phyloP scores from a whole-genome alignment of 495 filamentous ascomycete species.

The Tuber magnatum region DNA sequence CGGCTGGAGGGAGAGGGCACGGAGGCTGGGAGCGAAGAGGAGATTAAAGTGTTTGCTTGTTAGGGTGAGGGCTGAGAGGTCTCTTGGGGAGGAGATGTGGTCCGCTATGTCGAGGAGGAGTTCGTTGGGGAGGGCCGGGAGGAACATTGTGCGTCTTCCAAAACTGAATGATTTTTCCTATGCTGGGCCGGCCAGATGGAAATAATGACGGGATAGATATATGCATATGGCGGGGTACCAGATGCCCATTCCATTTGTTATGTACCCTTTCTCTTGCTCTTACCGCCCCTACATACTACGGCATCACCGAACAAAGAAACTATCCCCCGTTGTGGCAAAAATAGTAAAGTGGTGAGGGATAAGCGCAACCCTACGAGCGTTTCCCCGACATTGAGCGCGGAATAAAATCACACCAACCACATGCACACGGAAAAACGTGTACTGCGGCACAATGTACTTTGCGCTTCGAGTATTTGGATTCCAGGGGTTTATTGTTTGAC shows the following conservation, averaged over 20 bases:
- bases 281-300: neutral
- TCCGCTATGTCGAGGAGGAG: slow-evolving; percentile 8
- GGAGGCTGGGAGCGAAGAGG: neutral
- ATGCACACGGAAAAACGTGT: neutral
- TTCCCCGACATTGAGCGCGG: neutral
- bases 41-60: slow-evolving; percentile 4
- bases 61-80: slow-evolving; percentile 3
- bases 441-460: neutral
- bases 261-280: neutral
- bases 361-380: neutral
- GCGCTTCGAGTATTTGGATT: neutral
- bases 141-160: neutral
- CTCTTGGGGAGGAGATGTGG: neutral
- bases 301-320: neutral
- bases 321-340: neutral
- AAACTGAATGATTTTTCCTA: neutral
- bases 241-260: neutral
- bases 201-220: neutral
- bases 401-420: neutral
- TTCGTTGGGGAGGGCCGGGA: slow-evolving; percentile 2
- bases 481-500: neutral
- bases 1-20: neutral
- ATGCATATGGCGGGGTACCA: neutral
- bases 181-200: neutral
- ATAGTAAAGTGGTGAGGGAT: neutral